Conservation (phyloP, 2,329 filamentous ascomycete species). For the Ploettnerulaceae sp. region DNA sequence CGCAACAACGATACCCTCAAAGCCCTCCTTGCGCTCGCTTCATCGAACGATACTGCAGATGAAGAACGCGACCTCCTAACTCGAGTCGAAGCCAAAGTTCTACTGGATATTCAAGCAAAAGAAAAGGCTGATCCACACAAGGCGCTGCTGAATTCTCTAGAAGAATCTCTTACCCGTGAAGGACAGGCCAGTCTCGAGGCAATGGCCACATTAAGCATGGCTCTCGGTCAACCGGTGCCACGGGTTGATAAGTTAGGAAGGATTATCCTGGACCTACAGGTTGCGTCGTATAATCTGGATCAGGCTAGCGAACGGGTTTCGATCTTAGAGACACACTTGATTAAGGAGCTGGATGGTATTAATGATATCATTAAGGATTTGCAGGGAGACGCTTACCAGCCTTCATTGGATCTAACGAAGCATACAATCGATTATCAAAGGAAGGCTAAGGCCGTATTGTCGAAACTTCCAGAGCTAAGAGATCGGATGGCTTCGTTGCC, state of each 20-base stretch:
- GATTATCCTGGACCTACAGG: slow-evolving; percentile 52
- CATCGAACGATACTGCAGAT: slow-evolving; percentile 72
- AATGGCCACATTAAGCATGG: slow-evolving; percentile 49
- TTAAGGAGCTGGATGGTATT: slow-evolving; percentile 43
- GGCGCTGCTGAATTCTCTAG: slow-evolving; percentile 48
- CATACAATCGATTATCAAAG: slow-evolving; percentile 72
- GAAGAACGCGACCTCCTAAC: slow-evolving; percentile 59
- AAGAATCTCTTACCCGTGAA: slow-evolving; percentile 50
- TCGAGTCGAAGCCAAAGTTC: slow-evolving; percentile 53
- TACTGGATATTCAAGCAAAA: slow-evolving; percentile 48
- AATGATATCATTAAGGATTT: slow-evolving; percentile 41
- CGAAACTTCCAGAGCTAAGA: slow-evolving; percentile 63
- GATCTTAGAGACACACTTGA: slow-evolving; percentile 52
- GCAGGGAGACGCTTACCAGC: slow-evolving; percentile 45
- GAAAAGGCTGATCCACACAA: slow-evolving; percentile 32
- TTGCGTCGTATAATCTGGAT: slow-evolving; percentile 47
- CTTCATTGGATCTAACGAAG: slow-evolving; percentile 54
- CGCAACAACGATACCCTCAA: slow-evolving; percentile 80
- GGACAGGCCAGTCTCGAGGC: slow-evolving; percentile 53
- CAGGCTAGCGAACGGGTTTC: slow-evolving; percentile 51
- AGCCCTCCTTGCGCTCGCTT: slow-evolving; percentile 66
- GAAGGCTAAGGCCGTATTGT: slow-evolving; percentile 59
- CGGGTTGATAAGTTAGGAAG: slow-evolving; percentile 44
- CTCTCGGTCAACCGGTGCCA: slow-evolving; percentile 40
- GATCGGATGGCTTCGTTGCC: slow-evolving; percentile 45